Evolutionary conservation across 163 green algal genomes (phyloP).

Genomic region (Chlorella variabilis): DNA sequence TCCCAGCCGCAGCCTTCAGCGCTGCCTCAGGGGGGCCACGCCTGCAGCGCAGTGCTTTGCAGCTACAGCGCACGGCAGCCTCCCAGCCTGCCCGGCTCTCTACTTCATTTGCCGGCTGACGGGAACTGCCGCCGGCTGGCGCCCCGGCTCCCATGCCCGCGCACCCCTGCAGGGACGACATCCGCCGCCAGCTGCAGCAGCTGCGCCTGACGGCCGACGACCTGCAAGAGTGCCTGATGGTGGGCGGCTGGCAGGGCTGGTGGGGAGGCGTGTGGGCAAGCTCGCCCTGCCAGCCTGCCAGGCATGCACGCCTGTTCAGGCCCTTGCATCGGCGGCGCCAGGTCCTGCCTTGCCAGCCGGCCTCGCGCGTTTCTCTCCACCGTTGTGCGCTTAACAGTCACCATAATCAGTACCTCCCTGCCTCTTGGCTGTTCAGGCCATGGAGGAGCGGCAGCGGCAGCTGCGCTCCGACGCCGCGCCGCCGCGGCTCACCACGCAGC

Average conservation of each 20-base stretch:
- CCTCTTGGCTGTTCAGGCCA: background rate
- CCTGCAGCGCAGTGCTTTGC: no score
- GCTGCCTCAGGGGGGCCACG: no score
- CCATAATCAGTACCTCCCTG: background rate
- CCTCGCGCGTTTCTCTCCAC: background rate
- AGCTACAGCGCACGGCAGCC: no score
- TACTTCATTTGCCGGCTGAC: no score
- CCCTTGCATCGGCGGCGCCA: no score
- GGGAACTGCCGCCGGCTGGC: no score
- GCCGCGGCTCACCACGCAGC: constrained; percentile 27
- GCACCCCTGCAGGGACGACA: constrained; percentile 6
- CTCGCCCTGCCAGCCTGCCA: no score
- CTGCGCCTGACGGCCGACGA: constrained; percentile 41
- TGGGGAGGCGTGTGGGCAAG: no score
- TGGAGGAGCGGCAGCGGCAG: constrained; percentile 34
- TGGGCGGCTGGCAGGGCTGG: background rate
- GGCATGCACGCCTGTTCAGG: no score
- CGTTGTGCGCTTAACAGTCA: background rate
- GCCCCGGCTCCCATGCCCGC: no score
- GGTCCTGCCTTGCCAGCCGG: background rate
- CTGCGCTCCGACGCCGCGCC: background rate
- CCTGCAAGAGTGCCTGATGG: constrained; percentile 39
- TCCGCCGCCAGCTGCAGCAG: constrained; percentile 27
- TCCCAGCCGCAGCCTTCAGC: no score
- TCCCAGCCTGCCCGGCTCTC: no score